A percentile compares a stretch with the other conserved stretches of the same genome.
Conservation (phyloP, 208 protist species). For the Plasmodiophora brassicae region DNA sequence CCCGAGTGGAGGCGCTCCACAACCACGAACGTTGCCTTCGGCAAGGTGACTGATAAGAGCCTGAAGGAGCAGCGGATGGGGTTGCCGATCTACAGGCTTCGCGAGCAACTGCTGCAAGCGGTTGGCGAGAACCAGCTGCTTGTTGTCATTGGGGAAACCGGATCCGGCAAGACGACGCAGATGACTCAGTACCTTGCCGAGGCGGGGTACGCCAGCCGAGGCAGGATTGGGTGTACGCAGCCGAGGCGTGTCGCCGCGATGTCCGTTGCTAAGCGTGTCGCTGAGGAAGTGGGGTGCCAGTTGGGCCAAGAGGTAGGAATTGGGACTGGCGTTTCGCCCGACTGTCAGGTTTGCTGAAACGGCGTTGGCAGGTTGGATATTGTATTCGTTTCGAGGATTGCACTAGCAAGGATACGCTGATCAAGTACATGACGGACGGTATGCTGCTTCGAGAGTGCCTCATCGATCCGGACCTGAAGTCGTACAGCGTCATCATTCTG, state of each 20-base stretch:
- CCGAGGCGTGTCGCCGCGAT: constrained; percentile 96
- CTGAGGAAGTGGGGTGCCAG: constrained; percentile 89
- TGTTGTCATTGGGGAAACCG: constrained; percentile 85
- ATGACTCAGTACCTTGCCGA: constrained; percentile 76
- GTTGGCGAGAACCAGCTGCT: constrained; percentile 69
- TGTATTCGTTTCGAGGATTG: constrained; percentile 95
- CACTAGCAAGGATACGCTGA: constrained; percentile 78
- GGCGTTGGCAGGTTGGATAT: constrained; percentile 78
- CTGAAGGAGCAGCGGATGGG: constrained; percentile 72
- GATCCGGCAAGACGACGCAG: constrained; percentile 92
- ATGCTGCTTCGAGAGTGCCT: constrained; percentile 94
- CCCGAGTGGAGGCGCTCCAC: background rate
- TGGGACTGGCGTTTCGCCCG: background rate
- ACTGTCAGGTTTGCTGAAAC: background rate
- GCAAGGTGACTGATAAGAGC: constrained; percentile 50
- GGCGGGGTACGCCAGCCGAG: constrained; percentile 48
- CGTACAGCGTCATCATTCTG: constrained; percentile 93
- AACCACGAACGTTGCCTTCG: no score
- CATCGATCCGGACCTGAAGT: constrained; percentile 73
- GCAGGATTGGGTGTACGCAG: constrained; percentile 82
- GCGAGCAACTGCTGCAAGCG: constrained; percentile 77
- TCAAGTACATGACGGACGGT: constrained; percentile 98
- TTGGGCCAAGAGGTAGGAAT: constrained; percentile 79
- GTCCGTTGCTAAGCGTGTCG: constrained; percentile 92
- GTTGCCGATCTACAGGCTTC: constrained; percentile 87